phyloP scores from a whole-genome alignment of 1,284 basidiomycete genomes.

The Ceratobasidium sp. region DNA sequence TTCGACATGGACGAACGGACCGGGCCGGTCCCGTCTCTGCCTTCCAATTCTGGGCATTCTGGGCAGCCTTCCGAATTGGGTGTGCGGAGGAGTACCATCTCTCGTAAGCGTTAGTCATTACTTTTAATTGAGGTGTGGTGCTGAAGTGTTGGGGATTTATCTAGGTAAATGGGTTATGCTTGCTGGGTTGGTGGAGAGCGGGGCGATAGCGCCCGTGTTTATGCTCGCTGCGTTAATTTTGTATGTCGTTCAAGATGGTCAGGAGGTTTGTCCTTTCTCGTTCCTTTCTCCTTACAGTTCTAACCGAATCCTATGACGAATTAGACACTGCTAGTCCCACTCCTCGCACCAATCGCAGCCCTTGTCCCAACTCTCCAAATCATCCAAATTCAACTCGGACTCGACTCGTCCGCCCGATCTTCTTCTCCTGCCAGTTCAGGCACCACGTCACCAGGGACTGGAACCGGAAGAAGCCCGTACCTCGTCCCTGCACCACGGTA shows the following conservation, averaged over 20 bases:
- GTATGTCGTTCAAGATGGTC: constrained; percentile 39
- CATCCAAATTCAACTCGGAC: constrained; percentile 42
- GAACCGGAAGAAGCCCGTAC: constrained; percentile 39
- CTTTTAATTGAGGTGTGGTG: no score
- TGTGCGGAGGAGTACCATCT: background rate
- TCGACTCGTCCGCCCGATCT: constrained; percentile 14
- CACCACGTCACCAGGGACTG: no score
- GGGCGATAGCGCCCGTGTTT: constrained; percentile 23
- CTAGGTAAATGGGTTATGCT: constrained; percentile 29
- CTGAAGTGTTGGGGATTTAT: background rate
- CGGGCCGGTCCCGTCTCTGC: constrained; percentile 18
- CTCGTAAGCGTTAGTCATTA: background rate
- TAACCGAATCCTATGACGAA: no score
- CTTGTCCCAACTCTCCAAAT: constrained; percentile 36
- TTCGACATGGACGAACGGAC: constrained; percentile 43
- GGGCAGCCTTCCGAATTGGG: background rate
- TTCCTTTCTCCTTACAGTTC: background rate
- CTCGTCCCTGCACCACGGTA: constrained; percentile 36
- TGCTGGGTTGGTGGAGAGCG: constrained; percentile 27
- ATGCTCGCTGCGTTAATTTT: constrained; percentile 39
- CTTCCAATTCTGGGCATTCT: background rate
- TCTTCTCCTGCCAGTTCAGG: background rate
- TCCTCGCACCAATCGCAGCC: constrained; percentile 33
- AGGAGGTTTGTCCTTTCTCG: constrained; percentile 26
- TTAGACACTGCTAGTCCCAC: constrained; percentile 23